Conservation (phyloP, 306 rosid species). For the Abrus precatorius region DNA sequence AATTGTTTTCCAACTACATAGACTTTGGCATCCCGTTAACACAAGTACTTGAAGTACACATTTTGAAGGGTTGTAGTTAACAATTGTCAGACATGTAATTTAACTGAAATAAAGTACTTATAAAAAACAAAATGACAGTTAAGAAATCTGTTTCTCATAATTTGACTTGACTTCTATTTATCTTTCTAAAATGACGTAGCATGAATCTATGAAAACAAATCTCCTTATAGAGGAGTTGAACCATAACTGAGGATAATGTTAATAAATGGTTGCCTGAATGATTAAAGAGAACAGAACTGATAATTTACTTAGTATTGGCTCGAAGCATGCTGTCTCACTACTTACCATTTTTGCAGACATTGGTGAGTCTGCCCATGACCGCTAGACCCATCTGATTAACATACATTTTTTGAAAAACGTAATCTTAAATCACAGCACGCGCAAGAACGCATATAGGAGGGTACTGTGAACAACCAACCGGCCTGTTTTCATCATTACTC, state of each 20-base stretch:
- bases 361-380: slow-evolving; percentile 63
- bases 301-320: slow-evolving; percentile 42
- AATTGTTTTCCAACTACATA: too few species aligned
- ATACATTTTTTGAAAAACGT: not conserved
- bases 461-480: slow-evolving; percentile 47
- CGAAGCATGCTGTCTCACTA: slow-evolving; percentile 42
- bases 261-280: slow-evolving; percentile 37
- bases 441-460: slow-evolving; percentile 38
- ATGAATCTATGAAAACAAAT: not conserved
- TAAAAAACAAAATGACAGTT: too few species aligned
- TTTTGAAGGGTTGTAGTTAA: too few species aligned
- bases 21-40: too few species aligned
- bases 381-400: slow-evolving; percentile 52
- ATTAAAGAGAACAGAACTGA: slow-evolving; percentile 10
- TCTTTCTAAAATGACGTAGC: too few species aligned
- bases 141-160: too few species aligned
- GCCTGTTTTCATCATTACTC: slow-evolving; percentile 13
- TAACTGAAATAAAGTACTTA: too few species aligned
- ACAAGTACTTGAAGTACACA: too few species aligned
- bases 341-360: slow-evolving; percentile 43
- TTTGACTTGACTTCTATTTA: too few species aligned
- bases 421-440: slow-evolving; percentile 37
- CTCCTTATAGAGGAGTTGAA: slow-evolving; percentile 34
- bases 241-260: slow-evolving; percentile 54
- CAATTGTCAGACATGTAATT: too few species aligned